These are phyloP conservation scores for Phoma herbarum DNA, from an alignment of 2,329 filamentous ascomycete genomes.

Conservation along the genomic window DNA sequence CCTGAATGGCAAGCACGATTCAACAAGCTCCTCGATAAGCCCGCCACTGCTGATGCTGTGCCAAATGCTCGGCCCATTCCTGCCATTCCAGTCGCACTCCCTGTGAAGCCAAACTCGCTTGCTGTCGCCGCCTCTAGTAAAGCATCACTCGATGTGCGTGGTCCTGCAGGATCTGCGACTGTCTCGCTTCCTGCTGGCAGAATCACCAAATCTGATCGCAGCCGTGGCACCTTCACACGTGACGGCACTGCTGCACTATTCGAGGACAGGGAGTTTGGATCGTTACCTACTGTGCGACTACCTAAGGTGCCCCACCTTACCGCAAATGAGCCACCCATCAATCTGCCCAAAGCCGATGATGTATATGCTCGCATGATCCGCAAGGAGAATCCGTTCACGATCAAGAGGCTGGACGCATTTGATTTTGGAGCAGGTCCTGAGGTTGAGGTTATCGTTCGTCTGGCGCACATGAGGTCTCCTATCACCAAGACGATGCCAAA, in stretches of 20 bases:
- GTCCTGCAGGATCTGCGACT: conserved; percentile 64
- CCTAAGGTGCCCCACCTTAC: conserved; percentile 46
- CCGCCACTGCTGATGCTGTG: conserved; percentile 48
- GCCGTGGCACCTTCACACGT: conserved; percentile 52
- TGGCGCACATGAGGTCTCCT: conserved; percentile 37
- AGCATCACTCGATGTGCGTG: conserved; percentile 62
- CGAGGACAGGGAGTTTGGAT: conserved; percentile 59
- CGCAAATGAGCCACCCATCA: conserved; percentile 42
- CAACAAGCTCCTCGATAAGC: conserved; percentile 77
- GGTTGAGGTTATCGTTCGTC: conserved; percentile 41
- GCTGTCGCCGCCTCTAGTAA: conserved; percentile 74
- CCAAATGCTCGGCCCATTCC: conserved; percentile 22
- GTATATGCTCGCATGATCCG: conserved; percentile 32
- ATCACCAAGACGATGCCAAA: conserved; percentile 43
- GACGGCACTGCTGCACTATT: conserved; percentile 54
- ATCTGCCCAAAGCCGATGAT: conserved; percentile 34
- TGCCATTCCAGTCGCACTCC: conserved; percentile 45
- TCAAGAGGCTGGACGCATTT: conserved; percentile 36
- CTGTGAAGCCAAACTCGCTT: conserved; percentile 56
- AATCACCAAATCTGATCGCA: conserved; percentile 39
- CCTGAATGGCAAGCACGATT: conserved; percentile 83
- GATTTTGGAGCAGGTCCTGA: conserved; percentile 36
- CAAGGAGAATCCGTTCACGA: conserved; percentile 42
- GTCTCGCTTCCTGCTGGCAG: conserved; percentile 70
- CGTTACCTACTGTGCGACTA: conserved; percentile 51